phyloP scores from a whole-genome alignment of 805 yeast genomes.

The Myxozyma lipomycoides region DNA sequence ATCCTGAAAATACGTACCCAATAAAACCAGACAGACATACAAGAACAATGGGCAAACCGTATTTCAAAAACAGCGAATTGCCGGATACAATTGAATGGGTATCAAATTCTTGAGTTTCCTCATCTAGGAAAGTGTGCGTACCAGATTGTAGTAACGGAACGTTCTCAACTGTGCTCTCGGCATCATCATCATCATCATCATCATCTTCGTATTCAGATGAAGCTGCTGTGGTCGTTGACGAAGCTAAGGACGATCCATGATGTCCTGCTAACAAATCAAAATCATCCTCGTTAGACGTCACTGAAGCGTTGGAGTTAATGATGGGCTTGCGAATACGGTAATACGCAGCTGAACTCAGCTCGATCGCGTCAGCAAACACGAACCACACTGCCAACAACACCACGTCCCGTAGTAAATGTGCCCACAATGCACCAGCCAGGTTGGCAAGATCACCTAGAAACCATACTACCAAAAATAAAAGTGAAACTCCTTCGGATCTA shows the following conservation, averaged over 20 bases:
- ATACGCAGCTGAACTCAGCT: constrained; percentile 56
- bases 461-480: constrained; percentile 66
- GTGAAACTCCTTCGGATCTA: constrained; percentile 73
- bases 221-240: not conserved
- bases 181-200: not conserved
- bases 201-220: not conserved
- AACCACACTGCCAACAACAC: constrained; percentile 71
- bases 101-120: not conserved
- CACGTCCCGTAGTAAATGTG: constrained; percentile 64
- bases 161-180: not conserved
- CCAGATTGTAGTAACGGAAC: not conserved
- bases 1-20: constrained; percentile 49
- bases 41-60: constrained; percentile 56
- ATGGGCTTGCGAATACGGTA: constrained; percentile 40
- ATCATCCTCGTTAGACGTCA: not conserved
- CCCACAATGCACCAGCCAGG: constrained; percentile 66
- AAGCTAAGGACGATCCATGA: no score
- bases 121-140: constrained; percentile 1
- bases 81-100: constrained; percentile 36
- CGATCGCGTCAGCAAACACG: constrained; percentile 61
- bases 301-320: not conserved
- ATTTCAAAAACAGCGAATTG: constrained; percentile 8
- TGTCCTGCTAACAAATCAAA: not conserved
- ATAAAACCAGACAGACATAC: constrained; percentile 59
- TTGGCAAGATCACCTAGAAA: constrained; percentile 67